Conservation (phyloP, 108 stramenopile genomes). For the Aureococcus anophagefferens region DNA sequence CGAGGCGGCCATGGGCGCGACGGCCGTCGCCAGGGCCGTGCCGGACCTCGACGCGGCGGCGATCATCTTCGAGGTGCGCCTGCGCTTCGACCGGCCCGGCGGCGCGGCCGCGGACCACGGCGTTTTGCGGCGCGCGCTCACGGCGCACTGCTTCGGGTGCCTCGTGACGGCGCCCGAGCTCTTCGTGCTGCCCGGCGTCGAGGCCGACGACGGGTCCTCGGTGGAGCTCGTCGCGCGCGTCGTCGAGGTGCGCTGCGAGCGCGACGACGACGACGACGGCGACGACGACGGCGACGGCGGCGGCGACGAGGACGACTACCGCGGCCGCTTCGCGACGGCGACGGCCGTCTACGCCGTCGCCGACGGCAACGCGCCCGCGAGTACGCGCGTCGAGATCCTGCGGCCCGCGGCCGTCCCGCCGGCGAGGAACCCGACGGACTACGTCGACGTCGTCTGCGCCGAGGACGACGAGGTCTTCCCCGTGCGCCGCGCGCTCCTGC, state of each 20-base stretch:
- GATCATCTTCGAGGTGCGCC: not conserved
- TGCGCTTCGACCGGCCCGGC: not conserved
- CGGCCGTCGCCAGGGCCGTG: not conserved
- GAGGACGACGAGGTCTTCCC: constrained; percentile 17
- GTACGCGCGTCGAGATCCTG: not conserved
- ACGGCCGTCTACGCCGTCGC: not conserved
- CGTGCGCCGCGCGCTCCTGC: constrained; percentile 5
- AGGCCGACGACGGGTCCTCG: not conserved
- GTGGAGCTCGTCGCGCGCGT: not conserved
- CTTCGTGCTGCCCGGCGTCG: not conserved
- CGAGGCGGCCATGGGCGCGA: not conserved
- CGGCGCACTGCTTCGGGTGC: not conserved
- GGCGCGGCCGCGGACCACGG: not conserved
- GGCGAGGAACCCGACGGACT: not conserved
- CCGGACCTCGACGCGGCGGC: not conserved
- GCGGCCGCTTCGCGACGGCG: constrained; percentile 1
- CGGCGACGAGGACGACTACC: constrained; percentile 6
- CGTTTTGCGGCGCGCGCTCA: not conserved
- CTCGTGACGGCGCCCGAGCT: constrained; percentile 3
- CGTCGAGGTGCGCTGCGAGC: not conserved
- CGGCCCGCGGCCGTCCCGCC: not conserved
- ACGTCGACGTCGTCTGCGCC: constrained; percentile 3
- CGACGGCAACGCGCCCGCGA: not conserved
- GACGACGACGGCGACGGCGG: too few relatives aligned
- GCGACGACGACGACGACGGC: not conserved